Conservation (phyloP, 345 rosid species). For the Populus alba region DNA sequence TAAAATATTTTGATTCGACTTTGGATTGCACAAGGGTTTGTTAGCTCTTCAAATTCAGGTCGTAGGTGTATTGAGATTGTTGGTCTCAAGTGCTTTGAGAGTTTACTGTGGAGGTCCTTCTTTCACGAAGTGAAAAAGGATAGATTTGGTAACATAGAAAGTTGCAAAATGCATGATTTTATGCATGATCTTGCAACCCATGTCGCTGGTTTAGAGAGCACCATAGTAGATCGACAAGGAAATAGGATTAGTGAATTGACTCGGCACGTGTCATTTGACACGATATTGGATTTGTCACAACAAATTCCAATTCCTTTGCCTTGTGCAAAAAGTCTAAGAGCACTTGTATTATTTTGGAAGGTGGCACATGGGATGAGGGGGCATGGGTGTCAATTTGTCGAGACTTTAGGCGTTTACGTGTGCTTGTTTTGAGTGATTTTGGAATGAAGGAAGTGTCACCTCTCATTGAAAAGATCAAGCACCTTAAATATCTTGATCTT, state of each 20-base stretch:
- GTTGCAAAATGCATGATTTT: slow-evolving; percentile 24
- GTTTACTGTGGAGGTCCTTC: background rate
- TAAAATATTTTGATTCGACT: too few species aligned
- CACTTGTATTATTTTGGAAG: background rate
- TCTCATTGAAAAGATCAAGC: slow-evolving; percentile 10
- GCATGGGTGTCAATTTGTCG: background rate
- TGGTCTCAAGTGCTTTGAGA: background rate
- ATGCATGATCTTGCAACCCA: slow-evolving; percentile 23
- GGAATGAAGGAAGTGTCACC: background rate
- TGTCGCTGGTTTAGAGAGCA: slow-evolving; percentile 6
- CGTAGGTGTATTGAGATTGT: background rate
- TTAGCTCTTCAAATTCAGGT: too few species aligned
- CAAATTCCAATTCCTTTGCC: background rate
- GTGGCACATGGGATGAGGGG: background rate
- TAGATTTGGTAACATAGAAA: background rate
- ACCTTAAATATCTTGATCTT: slow-evolving; percentile 19
- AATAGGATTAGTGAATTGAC: background rate
- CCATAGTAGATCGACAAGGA: background rate
- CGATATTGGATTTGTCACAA: background rate
- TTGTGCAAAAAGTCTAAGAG: background rate
- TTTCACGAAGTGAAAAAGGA: background rate
- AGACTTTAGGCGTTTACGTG: background rate
- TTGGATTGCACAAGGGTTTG: too few species aligned
- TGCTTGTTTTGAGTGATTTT: background rate
- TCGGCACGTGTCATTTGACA: slow-evolving; percentile 11